Conservation (phyloP, 2,329 filamentous ascomycete species). For the Xylaria digitata region DNA sequence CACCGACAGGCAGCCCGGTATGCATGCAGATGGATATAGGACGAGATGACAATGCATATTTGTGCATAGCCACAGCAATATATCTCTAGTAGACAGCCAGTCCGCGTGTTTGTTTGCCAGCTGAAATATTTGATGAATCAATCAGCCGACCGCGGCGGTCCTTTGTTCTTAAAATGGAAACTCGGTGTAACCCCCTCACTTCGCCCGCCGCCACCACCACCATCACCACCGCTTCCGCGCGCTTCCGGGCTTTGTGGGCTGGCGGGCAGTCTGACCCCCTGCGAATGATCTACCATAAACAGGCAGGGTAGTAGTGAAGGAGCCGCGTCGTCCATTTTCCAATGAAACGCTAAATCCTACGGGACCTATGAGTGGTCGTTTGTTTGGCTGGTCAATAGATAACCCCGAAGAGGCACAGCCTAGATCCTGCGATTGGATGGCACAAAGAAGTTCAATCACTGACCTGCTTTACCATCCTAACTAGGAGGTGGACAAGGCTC, state of each 20-base stretch:
- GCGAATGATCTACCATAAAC: neutral
- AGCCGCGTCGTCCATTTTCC: neutral
- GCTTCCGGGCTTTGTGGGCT: conserved; percentile 17
- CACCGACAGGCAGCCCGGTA: neutral
- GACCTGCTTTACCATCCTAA: no score
- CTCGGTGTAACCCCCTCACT: conserved; percentile 12
- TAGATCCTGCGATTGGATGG: neutral
- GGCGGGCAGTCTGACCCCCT: neutral
- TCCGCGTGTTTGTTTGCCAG: neutral
- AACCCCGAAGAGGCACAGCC: neutral
- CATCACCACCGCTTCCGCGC: conserved; percentile 26
- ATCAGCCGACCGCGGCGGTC: conserved; percentile 17
- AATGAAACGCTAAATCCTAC: neutral
- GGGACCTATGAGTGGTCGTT: neutral
- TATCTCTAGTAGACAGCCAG: no score
- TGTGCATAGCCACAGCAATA: conserved; percentile 26
- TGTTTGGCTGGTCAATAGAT: neutral
- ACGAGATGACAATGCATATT: conserved; percentile 1
- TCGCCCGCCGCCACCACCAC: neutral
- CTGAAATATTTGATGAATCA: neutral
- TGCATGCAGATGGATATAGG: neutral
- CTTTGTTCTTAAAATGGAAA: conserved; percentile 36
- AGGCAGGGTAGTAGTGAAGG: conserved; percentile 1
- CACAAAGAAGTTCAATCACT: neutral
- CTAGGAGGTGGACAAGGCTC: no score